Conservation (phyloP, 192 early-diverging fungal species). For the Coemansia sp. region DNA sequence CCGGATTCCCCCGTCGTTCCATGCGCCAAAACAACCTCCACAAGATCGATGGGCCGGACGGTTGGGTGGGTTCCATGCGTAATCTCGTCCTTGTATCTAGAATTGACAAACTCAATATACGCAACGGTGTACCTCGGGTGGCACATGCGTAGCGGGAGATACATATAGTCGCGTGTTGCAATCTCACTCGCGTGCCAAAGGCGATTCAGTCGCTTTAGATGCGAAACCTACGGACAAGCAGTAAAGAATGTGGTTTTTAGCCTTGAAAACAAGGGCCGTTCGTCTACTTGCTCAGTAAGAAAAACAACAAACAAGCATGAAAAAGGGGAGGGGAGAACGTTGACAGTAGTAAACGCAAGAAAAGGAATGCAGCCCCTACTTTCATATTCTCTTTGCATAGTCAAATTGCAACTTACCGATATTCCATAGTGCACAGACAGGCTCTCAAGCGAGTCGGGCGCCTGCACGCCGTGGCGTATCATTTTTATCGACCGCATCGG, state of each 20-base stretch:
- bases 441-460: constrained; percentile 33
- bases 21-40: constrained; percentile 34
- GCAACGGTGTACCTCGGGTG: constrained; percentile 22
- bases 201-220: constrained; percentile 47
- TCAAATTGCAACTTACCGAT: constrained; percentile 16
- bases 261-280: background rate
- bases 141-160: constrained; percentile 50
- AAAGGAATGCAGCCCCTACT: no score
- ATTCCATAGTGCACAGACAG: constrained; percentile 43
- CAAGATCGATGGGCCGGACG: constrained; percentile 19
- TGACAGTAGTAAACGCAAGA: background rate
- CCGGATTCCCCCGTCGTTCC: background rate
- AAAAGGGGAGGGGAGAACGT: background rate
- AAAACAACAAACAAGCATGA: background rate
- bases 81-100: constrained; percentile 6
- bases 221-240: constrained; percentile 27
- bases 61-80: background rate
- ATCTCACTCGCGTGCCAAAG: constrained; percentile 48
- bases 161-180: constrained; percentile 32
- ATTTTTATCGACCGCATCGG: constrained; percentile 39
- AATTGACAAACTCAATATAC: constrained; percentile 32
- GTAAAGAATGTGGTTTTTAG: background rate
- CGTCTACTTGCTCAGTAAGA: background rate
- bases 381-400: no score
- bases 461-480: constrained; percentile 28